Evolutionary conservation across 352 stramenopile species (phyloP), one percentile per base, ranked within the genome.

Genomic region (Pythium brachiatum): DNA sequence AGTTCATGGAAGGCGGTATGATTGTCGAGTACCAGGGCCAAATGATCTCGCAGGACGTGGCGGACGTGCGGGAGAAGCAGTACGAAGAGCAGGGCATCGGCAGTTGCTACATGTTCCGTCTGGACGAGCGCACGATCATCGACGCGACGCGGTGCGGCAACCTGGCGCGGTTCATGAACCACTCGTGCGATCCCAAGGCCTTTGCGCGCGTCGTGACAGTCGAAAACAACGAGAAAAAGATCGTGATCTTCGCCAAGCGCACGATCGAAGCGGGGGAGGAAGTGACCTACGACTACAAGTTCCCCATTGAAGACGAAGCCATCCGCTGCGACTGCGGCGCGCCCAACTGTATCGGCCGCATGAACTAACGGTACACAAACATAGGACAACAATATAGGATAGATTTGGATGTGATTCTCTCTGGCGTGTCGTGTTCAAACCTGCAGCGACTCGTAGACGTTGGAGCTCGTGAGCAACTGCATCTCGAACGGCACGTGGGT

Each of bases 51-150:
- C 86, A 97, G 62, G 53, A 72, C 15, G 88, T 98, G 25, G 94
- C 95, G 0, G 95, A 99, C 60, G 92, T 93, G 52, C 87, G 95
- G 15, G 96, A 99, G 66, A 83, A 90, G 43, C 76, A 91, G 57
- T 99, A 99, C 63, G 94, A 99, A 64, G 88, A 92, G 41, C 88
- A 87, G 64, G 93, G 92, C 13, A 88, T 98, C 48, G 96, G 96
- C 32, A 97, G 85, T 53, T 98, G 97, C 77, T 99, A 99, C 77
- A 98, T 99, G 89, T 99, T 99, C 75, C 89, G 94, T n/a, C 59
- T 98, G 29, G 94, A 99, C 66, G 81, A 95, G 48, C 79, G 91
- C n/a, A 88, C 83, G 15, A 98, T 99, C 64, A 96, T 99, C 29
- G 95, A 99, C 58, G 94, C 95, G 1, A 99, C 95, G 15, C 86